Evolutionary conservation across 345 rosid species (phyloP).

Genomic region (Hirschfeldia incana): DNA sequence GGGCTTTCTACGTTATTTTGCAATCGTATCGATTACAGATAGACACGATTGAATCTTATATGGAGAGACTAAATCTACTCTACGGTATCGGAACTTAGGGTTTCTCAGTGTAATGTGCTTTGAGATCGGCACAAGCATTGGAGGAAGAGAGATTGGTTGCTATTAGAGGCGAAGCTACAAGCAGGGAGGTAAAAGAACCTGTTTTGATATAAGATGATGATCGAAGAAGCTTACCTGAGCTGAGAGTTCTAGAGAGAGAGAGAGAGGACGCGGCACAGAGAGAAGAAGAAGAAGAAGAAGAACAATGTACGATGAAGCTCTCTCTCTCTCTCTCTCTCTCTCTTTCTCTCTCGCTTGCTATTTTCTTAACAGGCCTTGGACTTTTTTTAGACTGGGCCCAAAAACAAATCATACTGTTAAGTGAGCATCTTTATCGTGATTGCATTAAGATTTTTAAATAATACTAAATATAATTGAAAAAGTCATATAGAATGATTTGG

Average conservation of each 20-base stretch:
- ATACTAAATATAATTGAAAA: neutral
- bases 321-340: neutral
- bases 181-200: neutral
- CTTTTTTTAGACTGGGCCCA: slow-evolving; percentile 9
- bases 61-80: neutral
- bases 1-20: neutral
- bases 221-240: slow-evolving; percentile 32
- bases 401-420: neutral
- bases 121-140: neutral
- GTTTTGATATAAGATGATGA: neutral
- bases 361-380: neutral
- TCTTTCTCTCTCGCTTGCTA: neutral
- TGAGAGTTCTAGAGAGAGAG: slow-evolving; percentile 8
- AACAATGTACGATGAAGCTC: neutral
- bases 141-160: neutral
- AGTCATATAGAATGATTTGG: too few species aligned
- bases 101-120: neutral
- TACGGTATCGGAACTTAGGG: neutral
- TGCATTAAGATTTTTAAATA: neutral
- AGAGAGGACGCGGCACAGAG: neutral
- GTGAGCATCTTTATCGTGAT: neutral
- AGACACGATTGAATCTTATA: neutral
- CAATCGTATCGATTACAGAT: neutral
- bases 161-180: neutral
- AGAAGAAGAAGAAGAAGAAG: neutral